A percentile compares a stretch with the other conserved stretches of the same genome.
These are phyloP conservation scores for Acidiella bohemica DNA, from an alignment of 495 filamentous ascomycete genomes.

Conservation along the genomic window DNA sequence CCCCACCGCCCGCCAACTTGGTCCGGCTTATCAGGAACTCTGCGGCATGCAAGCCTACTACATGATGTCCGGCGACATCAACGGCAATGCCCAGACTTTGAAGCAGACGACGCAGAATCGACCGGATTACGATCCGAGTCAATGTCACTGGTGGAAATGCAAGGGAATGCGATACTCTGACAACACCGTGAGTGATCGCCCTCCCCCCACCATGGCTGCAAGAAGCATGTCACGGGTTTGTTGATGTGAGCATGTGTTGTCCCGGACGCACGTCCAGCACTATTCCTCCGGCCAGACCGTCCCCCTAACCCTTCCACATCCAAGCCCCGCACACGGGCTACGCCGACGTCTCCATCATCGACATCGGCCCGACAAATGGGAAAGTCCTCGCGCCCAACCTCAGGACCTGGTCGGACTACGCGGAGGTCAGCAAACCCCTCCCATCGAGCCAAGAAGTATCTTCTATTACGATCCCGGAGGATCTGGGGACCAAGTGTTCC, in stretches of 20 bases:
- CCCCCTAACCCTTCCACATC: constrained; percentile 45
- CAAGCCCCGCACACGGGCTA: constrained; percentile 50
- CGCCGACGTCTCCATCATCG: constrained; percentile 51
- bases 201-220: neutral
- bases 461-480: constrained; percentile 47
- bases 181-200: constrained; percentile 41
- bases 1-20: constrained; percentile 47
- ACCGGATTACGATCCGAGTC: constrained; percentile 42
- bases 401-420: constrained; percentile 44
- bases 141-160: constrained; percentile 57
- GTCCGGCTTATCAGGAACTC: constrained; percentile 42
- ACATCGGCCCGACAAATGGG: constrained; percentile 37
- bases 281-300: constrained; percentile 49
- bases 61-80: constrained; percentile 49
- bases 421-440: constrained; percentile 34
- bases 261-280: constrained; percentile 46
- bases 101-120: constrained; percentile 44
- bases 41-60: constrained; percentile 50
- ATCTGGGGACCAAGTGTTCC: constrained; percentile 43
- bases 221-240: neutral
- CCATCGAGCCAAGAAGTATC: constrained; percentile 49
- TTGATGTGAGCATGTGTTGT: too few relatives aligned
- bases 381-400: constrained; percentile 42
- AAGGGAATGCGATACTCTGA: constrained; percentile 59
- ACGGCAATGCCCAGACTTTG: constrained; percentile 54